A percentile compares a stretch with the other conserved stretches of the same genome.
These are phyloP conservation scores for Ormosia emarginata DNA, from an alignment of 306 rosid species.

Conservation along the genomic window DNA sequence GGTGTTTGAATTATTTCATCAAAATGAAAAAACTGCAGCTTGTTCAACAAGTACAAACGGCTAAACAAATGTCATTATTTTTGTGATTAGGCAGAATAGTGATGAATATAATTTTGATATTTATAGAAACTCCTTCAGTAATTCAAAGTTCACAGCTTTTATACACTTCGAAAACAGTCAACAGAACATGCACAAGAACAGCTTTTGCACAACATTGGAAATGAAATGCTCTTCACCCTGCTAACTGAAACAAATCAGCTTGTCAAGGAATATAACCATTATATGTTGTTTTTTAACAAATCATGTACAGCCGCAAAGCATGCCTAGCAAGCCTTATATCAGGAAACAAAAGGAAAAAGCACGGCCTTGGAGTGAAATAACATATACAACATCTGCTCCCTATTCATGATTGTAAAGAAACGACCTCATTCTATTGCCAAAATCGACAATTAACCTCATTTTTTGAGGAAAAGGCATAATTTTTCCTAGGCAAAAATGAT, in stretches of 20 bases:
- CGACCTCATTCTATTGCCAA: constrained; percentile 55
- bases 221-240: neutral
- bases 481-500: neutral
- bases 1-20: constrained; percentile 34
- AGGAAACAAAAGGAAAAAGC: constrained; percentile 33
- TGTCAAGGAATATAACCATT: neutral
- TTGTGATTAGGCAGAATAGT: neutral
- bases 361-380: constrained; percentile 41
- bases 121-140: neutral
- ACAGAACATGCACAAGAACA: neutral
- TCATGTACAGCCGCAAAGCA: constrained; percentile 62
- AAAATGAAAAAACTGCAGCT: neutral
- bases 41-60: neutral
- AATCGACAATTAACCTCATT: constrained; percentile 42
- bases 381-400: constrained; percentile 70
- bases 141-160: neutral
- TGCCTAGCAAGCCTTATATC: constrained; percentile 43
- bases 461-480: constrained; percentile 31
- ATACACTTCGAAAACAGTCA: neutral
- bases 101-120: neutral
- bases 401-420: constrained; percentile 50
- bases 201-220: constrained; percentile 5
- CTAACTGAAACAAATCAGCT: constrained; percentile 18
- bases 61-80: neutral
- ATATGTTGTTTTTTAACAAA: constrained; percentile 25